Conservation (phyloP, 2,329 filamentous ascomycete species). For the Cladosporium sp. region DNA sequence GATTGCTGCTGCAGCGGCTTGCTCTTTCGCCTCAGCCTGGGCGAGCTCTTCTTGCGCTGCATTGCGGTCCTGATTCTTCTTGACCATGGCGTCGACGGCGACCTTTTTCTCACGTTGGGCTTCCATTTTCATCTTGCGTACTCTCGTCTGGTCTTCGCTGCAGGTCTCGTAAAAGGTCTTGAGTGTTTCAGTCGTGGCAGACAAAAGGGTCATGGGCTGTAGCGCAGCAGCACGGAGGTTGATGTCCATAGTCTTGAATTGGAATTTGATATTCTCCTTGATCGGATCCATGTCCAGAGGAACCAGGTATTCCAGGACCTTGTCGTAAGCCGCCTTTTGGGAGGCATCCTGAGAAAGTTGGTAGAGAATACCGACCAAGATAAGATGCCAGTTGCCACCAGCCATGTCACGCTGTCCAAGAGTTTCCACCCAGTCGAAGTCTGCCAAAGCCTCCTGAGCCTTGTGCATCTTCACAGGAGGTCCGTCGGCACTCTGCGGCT, state of each 20-base stretch:
- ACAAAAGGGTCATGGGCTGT: conserved; percentile 83
- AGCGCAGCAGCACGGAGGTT: conserved; percentile 79
- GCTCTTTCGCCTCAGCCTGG: conserved; percentile 40
- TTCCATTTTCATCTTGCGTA: conserved; percentile 94
- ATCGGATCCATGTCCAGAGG: conserved; percentile 75
- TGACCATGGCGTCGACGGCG: conserved; percentile 56
- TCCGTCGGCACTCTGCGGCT: conserved; percentile 35
- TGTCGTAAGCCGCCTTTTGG: conserved; percentile 71
- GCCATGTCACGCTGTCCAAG: conserved; percentile 80
- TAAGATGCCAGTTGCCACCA: conserved; percentile 87
- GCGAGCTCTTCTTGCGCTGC: conserved; percentile 21
- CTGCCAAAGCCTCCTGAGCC: conserved; percentile 72
- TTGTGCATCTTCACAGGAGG: conserved; percentile 52
- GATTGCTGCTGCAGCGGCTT: conserved; percentile 24
- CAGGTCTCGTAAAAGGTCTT: conserved; percentile 89
- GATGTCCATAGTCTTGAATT: conserved; percentile 76
- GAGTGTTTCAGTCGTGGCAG: conserved; percentile 80
- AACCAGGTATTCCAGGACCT: conserved; percentile 76
- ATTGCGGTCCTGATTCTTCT: conserved; percentile 48
- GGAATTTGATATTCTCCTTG: conserved; percentile 67
- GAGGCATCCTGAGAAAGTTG: conserved; percentile 77
- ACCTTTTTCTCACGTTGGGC: conserved; percentile 74
- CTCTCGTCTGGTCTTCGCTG: conserved; percentile 88
- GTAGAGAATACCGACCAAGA: conserved; percentile 81
- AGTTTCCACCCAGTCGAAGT: conserved; percentile 82